These are phyloP conservation scores for Balansia obtecta DNA, from an alignment of 2,329 filamentous ascomycete species.

Conservation along the genomic window DNA sequence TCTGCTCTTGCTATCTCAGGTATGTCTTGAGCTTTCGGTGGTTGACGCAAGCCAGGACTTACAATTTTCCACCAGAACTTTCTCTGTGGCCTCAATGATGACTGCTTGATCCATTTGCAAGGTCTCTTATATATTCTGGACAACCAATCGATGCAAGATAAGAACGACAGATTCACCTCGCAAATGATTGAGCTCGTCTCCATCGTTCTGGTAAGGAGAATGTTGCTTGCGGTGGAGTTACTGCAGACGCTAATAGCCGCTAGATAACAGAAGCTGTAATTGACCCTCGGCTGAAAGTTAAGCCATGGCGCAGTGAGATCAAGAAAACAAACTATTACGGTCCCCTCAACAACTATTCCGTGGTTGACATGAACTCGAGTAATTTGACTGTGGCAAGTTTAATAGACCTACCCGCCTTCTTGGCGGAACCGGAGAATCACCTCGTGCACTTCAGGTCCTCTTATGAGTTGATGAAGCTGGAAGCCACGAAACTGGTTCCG, in stretches of 20 bases:
- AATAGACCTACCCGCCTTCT: conserved; percentile 2
- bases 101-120: conserved; percentile 4
- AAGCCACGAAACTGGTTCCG: conserved; percentile 2
- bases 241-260: background rate
- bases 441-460: conserved; percentile 1
- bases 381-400: conserved; percentile 5
- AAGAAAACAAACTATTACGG: conserved; percentile 5
- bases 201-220: conserved; percentile 1
- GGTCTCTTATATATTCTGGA: conserved; percentile 3
- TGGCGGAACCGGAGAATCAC: conserved; percentile 6
- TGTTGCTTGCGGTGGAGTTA: background rate
- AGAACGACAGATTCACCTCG: conserved; percentile 2
- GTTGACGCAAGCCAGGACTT: background rate
- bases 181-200: conserved; percentile 4
- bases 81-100: background rate
- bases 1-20: conserved; percentile 20
- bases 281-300: conserved; percentile 3
- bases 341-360: conserved; percentile 6
- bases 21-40: background rate
- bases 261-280: conserved; percentile 6
- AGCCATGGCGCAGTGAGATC: conserved; percentile 1
- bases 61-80: background rate
- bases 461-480: conserved; percentile 5
- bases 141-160: background rate
- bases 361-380: conserved; percentile 5